These are phyloP conservation scores for Bombardia bombarda DNA, from an alignment of 495 filamentous ascomycete species.

Conservation along the genomic window DNA sequence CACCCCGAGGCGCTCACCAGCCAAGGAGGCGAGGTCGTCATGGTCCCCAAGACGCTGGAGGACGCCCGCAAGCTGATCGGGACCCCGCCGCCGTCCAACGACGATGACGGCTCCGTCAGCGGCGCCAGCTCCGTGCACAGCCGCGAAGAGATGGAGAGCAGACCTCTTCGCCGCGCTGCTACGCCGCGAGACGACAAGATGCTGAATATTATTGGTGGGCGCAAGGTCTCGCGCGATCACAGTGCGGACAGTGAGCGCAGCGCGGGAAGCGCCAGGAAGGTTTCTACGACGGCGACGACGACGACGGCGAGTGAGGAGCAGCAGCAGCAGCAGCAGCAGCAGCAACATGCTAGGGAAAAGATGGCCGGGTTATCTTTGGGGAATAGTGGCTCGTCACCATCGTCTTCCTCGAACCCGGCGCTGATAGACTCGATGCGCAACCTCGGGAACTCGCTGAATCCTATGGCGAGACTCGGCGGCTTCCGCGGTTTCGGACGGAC, in stretches of 20 bases:
- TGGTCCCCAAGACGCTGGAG: constrained; percentile 84
- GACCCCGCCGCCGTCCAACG: constrained; percentile 51
- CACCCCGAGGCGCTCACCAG: constrained; percentile 33
- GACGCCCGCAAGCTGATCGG: constrained; percentile 84
- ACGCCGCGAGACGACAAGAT: constrained; percentile 47
- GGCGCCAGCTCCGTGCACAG: constrained; percentile 39
- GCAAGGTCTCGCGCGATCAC: constrained; percentile 54
- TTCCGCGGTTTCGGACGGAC: constrained; percentile 69
- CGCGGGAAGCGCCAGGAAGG: constrained; percentile 43
- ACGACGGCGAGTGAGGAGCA: constrained; percentile 11
- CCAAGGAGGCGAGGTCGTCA: constrained; percentile 33
- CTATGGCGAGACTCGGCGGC: constrained; percentile 66
- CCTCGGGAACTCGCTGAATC: constrained; percentile 75
- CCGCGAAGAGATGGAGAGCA: constrained; percentile 26
- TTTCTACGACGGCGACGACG: constrained; percentile 32
- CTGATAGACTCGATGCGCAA: constrained; percentile 74
- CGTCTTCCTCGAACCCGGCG: constrained; percentile 45
- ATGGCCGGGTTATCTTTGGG: no score
- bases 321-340: constrained; percentile 16
- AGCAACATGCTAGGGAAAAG: background rate
- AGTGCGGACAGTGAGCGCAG: constrained; percentile 67
- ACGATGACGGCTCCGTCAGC: constrained; percentile 36
- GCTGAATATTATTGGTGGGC: constrained; percentile 54
- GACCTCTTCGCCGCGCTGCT: constrained; percentile 18
- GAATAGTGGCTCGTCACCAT: constrained; percentile 3